Evolutionary conservation across 441 rosid species (phyloP).

Genomic region (Arabidopsis lyrata): DNA sequence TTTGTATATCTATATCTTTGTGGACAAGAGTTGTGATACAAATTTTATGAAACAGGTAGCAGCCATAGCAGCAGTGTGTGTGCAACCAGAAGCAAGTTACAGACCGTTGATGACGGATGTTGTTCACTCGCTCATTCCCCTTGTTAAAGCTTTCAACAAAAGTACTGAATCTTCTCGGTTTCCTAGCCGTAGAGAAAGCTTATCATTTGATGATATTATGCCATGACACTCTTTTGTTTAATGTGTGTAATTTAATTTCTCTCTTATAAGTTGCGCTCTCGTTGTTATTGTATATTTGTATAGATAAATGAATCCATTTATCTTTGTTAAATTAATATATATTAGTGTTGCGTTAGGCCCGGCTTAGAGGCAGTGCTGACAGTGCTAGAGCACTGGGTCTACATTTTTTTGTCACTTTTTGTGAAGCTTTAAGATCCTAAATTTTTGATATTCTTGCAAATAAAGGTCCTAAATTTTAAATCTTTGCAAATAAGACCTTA

Average conservation of each 20-base stretch:
- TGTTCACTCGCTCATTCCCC: constrained; percentile 86
- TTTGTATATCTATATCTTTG: not conserved
- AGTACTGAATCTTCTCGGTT: constrained; percentile 44
- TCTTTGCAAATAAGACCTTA: too few species aligned
- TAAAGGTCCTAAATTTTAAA: too few species aligned
- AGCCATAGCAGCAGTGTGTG: constrained; percentile 92
- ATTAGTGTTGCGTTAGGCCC: too few species aligned
- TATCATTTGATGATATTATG: constrained; percentile 19
- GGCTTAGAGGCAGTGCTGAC: too few species aligned
- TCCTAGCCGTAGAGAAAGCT: constrained; percentile 34
- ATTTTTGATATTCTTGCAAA: too few species aligned
- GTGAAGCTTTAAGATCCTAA: too few species aligned
- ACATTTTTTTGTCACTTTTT: too few species aligned
- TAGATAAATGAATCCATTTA: constrained; percentile 4
- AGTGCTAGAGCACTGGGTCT: too few species aligned
- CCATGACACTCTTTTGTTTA: not conserved
- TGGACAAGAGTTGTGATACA: not conserved
- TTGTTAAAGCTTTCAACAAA: constrained; percentile 62
- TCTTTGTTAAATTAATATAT: constrained; percentile 4
- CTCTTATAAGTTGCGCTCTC: not conserved
- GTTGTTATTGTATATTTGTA: not conserved
- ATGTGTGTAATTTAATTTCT: too few species aligned
- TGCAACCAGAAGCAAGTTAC: constrained; percentile 89
- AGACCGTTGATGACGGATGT: constrained; percentile 93
- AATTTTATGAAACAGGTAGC: constrained; percentile 60